These are phyloP conservation scores for Ophiostoma pallidulum DNA, from an alignment of 2,329 filamentous ascomycete genomes.

Conservation along the genomic window DNA sequence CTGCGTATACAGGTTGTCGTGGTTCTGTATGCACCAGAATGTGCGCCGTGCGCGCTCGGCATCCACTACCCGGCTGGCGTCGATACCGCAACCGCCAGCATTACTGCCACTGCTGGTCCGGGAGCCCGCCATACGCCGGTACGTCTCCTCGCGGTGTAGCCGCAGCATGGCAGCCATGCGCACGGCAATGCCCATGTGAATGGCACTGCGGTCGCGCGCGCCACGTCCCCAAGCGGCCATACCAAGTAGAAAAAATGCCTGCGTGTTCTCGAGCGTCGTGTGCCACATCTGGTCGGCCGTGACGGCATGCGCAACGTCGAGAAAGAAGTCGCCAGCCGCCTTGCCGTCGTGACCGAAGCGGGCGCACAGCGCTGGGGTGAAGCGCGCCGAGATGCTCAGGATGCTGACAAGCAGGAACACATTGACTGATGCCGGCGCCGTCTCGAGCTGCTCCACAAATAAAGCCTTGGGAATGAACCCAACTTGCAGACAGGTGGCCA, in stretches of 20 bases:
- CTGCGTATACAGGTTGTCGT: conserved; percentile 46
- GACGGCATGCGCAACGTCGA: conserved; percentile 19
- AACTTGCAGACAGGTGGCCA: conserved; percentile 4
- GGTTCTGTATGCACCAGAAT: conserved; percentile 48
- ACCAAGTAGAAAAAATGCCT: conserved; percentile 40
- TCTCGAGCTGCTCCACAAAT: conserved; percentile 37
- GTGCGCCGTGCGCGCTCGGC: conserved; percentile 47
- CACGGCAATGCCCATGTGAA: conserved; percentile 42
- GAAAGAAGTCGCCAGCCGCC: conserved; percentile 26
- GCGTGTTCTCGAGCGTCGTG: conserved; percentile 44
- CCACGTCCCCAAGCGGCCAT: conserved; percentile 49
- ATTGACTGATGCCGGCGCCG: conserved; percentile 37
- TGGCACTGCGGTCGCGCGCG: conserved; percentile 31
- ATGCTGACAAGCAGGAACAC: conserved; percentile 46
- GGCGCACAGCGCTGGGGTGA: conserved; percentile 37
- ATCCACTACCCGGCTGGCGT: conserved; percentile 37
- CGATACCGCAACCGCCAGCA: too few species aligned
- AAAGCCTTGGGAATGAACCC: conserved; percentile 29
- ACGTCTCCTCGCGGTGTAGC: conserved; percentile 46
- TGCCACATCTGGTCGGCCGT: conserved; percentile 37
- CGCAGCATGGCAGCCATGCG: conserved; percentile 45
- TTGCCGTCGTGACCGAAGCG: conserved; percentile 38
- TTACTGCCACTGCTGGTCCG: not conserved
- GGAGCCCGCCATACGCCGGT: conserved; percentile 24
- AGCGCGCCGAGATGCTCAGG: conserved; percentile 46